Conservation (phyloP, 2,329 filamentous ascomycete species). For the Arthrobotrys musiformis region DNA sequence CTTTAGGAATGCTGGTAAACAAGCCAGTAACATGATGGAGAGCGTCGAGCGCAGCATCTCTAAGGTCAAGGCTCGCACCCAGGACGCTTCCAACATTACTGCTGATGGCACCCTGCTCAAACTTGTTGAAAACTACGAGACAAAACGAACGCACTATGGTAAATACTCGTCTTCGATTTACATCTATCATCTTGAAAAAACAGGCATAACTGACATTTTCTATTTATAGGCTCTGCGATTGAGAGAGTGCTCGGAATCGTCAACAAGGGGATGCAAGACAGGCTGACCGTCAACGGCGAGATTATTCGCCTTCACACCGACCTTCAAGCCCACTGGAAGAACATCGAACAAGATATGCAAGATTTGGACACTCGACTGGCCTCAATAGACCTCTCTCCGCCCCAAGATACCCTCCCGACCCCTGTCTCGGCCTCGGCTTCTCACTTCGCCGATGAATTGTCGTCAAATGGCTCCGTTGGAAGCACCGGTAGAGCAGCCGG, state of each 20-base stretch:
- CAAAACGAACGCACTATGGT: constrained; percentile 90
- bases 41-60: constrained; percentile 87
- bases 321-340: constrained; percentile 82
- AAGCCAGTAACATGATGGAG: constrained; percentile 92
- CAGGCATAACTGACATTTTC: constrained; percentile 24
- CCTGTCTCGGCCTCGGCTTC: constrained; percentile 64
- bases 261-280: constrained; percentile 91
- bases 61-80: constrained; percentile 71
- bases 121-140: constrained; percentile 91
- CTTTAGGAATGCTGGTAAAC: constrained; percentile 83
- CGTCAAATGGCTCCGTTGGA: constrained; percentile 27
- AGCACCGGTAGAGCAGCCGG: constrained; percentile 14
- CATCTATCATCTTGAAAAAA: background rate
- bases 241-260: constrained; percentile 91
- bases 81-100: constrained; percentile 77
- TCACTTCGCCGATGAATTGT: constrained; percentile 37
- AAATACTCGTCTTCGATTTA: background rate
- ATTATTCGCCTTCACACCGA: constrained; percentile 87
- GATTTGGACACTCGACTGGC: constrained; percentile 78
- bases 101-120: constrained; percentile 71
- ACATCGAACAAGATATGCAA: constrained; percentile 78
- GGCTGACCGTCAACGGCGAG: constrained; percentile 96
- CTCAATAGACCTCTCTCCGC: constrained; percentile 61
- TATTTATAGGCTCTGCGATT: constrained; percentile 81
- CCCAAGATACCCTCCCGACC: constrained; percentile 63